Evolutionary conservation across 768 basidiomycete genomes (phyloP), one percentile per base, ranked within the genome.

Genomic region (Tephrocybe sp.): DNA sequence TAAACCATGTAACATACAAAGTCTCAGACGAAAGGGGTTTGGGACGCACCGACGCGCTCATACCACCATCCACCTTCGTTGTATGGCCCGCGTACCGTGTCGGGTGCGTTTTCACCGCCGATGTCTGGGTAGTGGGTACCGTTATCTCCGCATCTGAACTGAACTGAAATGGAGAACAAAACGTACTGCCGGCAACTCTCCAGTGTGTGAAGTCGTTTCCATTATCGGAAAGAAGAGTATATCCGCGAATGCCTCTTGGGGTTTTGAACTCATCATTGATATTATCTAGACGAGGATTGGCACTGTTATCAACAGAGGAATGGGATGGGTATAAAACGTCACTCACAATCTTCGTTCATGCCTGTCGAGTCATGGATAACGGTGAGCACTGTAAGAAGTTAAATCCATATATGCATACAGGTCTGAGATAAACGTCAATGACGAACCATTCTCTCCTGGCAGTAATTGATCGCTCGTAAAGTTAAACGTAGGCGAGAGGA

Each of bases 211-310:
- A 68, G 49, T 65, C 70, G 17, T 59, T 65, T 4, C 61, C 62
- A 48, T 63, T 60, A 2, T 51, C 60, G 20, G 68, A 70, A 14
- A 72, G 50, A 9, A 88, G 73, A 46, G 67, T 61, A 62, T 85
- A 87, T 10, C 85, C 84, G 0, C 83, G 75, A 39, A 87, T 77
- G 5, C 85, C 86, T n/a, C 85, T 75, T 3, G 84, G 82, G 0
- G 79, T 84, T 60, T 83, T 85, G 56, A 68, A 68, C 43, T 71
- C 69, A 44, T 71, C 68, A 45, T 71, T 48, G 51, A 71, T 65
- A 43, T 69, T 58, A 51, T 71, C 68, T 71, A 19, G 2, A 19
- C 19, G 30, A 20, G 7, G 9, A 10, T 36, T 12, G 11, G 14
- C 14, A 12, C 32, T 4, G 17, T 34, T 13, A 43, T 32, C 13